A percentile compares a stretch with the other conserved stretches of the same genome.
These are phyloP conservation scores for Vaccinium vitisidaea DNA, from an alignment of 148 eudicot genomes.

Conservation along the genomic window DNA sequence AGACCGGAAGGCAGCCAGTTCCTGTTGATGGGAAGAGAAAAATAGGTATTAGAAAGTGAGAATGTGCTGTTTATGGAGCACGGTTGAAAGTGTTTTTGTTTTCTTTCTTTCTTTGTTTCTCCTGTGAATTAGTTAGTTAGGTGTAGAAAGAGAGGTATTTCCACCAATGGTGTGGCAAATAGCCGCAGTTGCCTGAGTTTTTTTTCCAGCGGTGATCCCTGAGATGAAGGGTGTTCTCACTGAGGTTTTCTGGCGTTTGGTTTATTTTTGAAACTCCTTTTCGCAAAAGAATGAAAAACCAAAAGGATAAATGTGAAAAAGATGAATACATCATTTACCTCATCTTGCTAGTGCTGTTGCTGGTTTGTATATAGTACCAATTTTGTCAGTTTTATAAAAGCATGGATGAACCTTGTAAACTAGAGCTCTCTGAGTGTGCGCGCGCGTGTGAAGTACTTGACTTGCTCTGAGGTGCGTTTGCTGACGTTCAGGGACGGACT, in stretches of 20 bases:
- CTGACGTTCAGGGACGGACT: no score
- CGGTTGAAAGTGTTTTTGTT: slow-evolving; percentile 12
- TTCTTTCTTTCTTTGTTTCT: neutral
- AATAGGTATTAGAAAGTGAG: slow-evolving; percentile 49
- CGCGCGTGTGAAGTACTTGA: neutral
- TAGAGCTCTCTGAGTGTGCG: neutral
- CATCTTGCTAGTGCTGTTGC: neutral
- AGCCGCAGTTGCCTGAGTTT: slow-evolving; percentile 7
- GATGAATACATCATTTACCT: neutral
- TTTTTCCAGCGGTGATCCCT: slow-evolving; percentile 22
- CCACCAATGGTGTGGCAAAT: slow-evolving; percentile 19
- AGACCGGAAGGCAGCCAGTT: slow-evolving; percentile 35
- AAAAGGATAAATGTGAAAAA: neutral
- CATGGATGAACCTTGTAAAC: neutral
- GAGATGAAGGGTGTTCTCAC: slow-evolving; percentile 10
- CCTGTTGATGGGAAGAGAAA: slow-evolving; percentile 44
- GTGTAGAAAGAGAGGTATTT: slow-evolving; percentile 12
- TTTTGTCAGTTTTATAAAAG: neutral
- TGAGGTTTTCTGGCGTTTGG: slow-evolving; percentile 6
- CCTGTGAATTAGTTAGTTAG: slow-evolving; percentile 19
- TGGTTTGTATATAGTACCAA: neutral
- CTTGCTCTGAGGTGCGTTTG: neutral
- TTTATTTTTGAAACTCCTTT: neutral
- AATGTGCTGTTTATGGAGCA: neutral
- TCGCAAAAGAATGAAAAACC: neutral